Evolutionary conservation across 2,329 filamentous ascomycete species (phyloP), one percentile per base, ranked within the genome.

Genomic region (Sclerotinia sclerotiorum): DNA sequence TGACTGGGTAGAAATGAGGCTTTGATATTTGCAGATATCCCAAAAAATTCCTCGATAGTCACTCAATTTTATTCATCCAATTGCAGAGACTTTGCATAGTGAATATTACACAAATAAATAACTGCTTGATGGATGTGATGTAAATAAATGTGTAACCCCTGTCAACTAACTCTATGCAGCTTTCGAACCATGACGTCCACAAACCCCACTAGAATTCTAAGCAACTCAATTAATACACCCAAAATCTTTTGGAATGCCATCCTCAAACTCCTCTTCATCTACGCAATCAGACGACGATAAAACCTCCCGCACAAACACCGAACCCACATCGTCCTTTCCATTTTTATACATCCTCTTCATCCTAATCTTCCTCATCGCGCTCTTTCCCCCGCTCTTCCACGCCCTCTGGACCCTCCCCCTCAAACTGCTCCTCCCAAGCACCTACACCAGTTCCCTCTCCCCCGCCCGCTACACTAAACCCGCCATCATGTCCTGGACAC

Each of bases 401-500:
- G 78, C 79, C 71, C 70, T 87, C 63, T 84, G 81, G 80, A 81
- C 81, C 1, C 71, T 85, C 0, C 85, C 84, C 0, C 77, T 86
- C 35, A 73, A 75, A 32, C 73, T 84, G 27, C 78, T 69, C 79
- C 67, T 76, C 71, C 71, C 71, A 72, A 71, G 68, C 73, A 70
- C 68, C 65, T 57, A 57, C 7, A 32, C 15, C 35, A 57, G 51
- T 39, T 68, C 68, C 51, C 83, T 87, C 71, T 96, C 64, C 44
- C 44, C 69, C 60, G 58, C 70, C 69, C 55, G 68, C 71, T 58
- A 70, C 49, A 52, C 48, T 55, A 39, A 67, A 64, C 58, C 72
- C 49, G 67, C 73, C 69, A 79, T 76, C 69, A 88, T 88, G 86
- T 84, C 88, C 71, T 97, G 92, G 92, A 87, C 85, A 75, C 94